Evolutionary conservation across 495 filamentous ascomycete genomes (phyloP).

Genomic region (Bombardia bombarda): DNA sequence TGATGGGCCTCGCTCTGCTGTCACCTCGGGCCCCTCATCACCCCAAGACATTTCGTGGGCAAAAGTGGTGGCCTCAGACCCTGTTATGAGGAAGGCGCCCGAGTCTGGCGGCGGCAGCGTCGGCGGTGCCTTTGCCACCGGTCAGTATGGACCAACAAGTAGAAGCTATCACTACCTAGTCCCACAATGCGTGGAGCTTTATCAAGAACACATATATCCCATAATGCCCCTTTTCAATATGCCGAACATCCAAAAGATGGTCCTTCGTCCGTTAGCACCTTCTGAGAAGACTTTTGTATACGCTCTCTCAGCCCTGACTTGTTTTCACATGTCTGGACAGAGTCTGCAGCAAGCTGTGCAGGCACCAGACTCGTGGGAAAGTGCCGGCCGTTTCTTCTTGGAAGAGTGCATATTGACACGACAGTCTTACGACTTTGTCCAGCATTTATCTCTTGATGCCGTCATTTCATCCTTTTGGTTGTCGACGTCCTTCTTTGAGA

Average conservation of each 20-base stretch:
- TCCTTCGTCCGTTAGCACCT: constrained; percentile 13
- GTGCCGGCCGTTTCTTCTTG: constrained; percentile 25
- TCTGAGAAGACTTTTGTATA: constrained; percentile 26
- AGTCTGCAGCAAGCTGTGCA: constrained; percentile 15
- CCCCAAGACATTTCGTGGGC: too few relatives aligned
- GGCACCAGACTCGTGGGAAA: constrained; percentile 22
- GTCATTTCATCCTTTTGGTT: constrained; percentile 29
- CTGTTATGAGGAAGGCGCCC: too few relatives aligned
- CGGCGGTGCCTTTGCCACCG: constrained; percentile 16
- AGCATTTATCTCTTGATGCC: constrained; percentile 21
- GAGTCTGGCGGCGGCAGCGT: too few relatives aligned
- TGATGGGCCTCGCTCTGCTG: neutral
- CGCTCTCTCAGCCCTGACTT: constrained; percentile 28
- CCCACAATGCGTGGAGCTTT: constrained; percentile 27
- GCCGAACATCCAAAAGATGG: constrained; percentile 18
- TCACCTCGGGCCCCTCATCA: constrained; percentile 1
- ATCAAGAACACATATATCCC: constrained; percentile 29
- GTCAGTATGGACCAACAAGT: constrained; percentile 18
- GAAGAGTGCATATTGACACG: constrained; percentile 24
- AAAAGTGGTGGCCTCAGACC: too few relatives aligned
- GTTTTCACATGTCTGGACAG: constrained; percentile 28
- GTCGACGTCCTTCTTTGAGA: constrained; percentile 27
- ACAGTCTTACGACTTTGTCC: constrained; percentile 26
- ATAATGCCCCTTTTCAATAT: constrained; percentile 30
- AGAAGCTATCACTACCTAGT: constrained; percentile 23